Evolutionary conservation across 352 stramenopile genomes (phyloP), one percentile per base, ranked within the genome.

Genomic region (Pythium chondricola): DNA sequence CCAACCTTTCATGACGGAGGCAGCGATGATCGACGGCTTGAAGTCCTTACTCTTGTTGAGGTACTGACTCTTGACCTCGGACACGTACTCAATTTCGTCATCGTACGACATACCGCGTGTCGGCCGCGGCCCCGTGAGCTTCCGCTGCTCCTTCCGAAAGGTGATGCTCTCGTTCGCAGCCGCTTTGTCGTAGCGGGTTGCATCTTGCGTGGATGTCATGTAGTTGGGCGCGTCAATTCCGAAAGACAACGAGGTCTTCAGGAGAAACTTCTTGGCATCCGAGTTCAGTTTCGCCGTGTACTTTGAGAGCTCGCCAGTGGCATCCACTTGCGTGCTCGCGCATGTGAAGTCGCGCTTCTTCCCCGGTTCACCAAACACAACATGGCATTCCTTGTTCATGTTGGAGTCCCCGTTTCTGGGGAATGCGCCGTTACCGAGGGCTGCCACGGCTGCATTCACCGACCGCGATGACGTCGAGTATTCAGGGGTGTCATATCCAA

Each of bases 61-160:
- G 51, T 72, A 89, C 41, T 69, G 63, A 35, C 71, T 83, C 52
- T 83, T 89, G 48, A 70, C 60, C 50, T 88, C 75, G 18, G 77
- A 91, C 7, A 89, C 40, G 52, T 93, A 93, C 48, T 85, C 71
- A 13, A 90, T 65, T 27, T 88, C 68, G 25, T 91, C 79, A 36
- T 93, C 75, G 40, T 83, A 87, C 14, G 77, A 85, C 58, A 87
- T 83, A 17, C 74, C 72, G 42, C 69, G 61, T 20, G 74, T 82
- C 21, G 66, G 64, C 9, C 64, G 61, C 11, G 71, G 67, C 10
- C 73, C 73, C 13, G 77, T 88, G 54, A 61, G 67, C 56, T 75
- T 74, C 38, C 75, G 71, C 56, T 84, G 75, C 43, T 90, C 73
- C 37, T 90, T 76, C 24, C 77, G 66, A 32, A 87, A 54, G 1